Evolutionary conservation across 257 asterid species (phyloP).

Genomic region (Ilex aquifolium): DNA sequence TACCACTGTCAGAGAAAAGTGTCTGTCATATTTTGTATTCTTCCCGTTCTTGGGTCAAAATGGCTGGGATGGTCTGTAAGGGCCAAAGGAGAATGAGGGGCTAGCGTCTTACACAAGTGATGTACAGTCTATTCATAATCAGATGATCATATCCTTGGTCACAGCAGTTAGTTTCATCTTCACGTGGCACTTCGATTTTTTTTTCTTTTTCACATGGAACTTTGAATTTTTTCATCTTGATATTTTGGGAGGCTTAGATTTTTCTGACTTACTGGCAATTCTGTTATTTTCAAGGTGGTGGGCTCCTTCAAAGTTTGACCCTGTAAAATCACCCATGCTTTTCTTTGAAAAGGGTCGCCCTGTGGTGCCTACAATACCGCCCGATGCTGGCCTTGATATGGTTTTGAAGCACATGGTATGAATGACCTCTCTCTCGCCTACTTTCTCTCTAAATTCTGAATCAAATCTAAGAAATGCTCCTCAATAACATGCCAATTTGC

Average conservation of each 20-base stretch:
- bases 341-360: slow-evolving; percentile 86
- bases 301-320: slow-evolving; percentile 98
- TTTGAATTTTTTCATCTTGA: neutral
- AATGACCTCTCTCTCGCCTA: too few species aligned
- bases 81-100: too few species aligned
- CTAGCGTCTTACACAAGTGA: too few species aligned
- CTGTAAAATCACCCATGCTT: slow-evolving; percentile 86
- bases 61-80: too few species aligned
- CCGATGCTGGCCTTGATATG: slow-evolving; percentile 72
- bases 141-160: neutral
- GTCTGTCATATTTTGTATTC: too few species aligned
- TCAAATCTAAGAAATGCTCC: neutral
- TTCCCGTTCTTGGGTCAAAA: too few species aligned
- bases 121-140: neutral
- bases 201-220: neutral
- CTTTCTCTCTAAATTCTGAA: neutral
- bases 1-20: too few species aligned
- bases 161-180: neutral
- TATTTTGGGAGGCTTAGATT: neutral
- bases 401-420: slow-evolving; percentile 74
- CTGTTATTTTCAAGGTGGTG: slow-evolving; percentile 72
- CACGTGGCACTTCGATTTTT: neutral
- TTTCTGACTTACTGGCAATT: slow-evolving; percentile 11
- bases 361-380: slow-evolving; percentile 56
- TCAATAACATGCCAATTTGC: too few species aligned